Conservation (phyloP, 2,329 filamentous ascomycete genomes). For the Emericellopsis atlantica region DNA sequence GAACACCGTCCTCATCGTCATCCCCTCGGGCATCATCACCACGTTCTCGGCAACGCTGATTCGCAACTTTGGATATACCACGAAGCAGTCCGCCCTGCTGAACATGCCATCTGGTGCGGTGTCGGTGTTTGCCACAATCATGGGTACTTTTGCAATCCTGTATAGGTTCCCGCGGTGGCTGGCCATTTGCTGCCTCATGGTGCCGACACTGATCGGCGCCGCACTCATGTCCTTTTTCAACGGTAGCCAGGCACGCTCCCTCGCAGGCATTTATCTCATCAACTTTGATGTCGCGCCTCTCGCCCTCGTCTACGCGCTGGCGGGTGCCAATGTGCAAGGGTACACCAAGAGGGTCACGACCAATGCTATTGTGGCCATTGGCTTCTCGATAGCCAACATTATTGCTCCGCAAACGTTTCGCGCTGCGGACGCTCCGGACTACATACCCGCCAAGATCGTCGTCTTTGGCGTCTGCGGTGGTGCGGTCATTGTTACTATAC, state of each 20-base stretch:
- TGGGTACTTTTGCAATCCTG: conserved; percentile 10
- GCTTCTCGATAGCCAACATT: conserved; percentile 31
- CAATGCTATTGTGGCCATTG: conserved; percentile 29
- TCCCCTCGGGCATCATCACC: conserved; percentile 19
- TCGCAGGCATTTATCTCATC: conserved; percentile 14
- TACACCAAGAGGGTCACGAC: conserved; percentile 31
- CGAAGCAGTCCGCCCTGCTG: conserved; percentile 29
- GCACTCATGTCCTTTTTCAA: conserved; percentile 14
- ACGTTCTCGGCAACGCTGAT: conserved; percentile 17
- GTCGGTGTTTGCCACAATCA: conserved; percentile 8
- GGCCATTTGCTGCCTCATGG: conserved; percentile 10
- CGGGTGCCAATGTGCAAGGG: conserved; percentile 30
- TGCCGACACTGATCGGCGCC: conserved; percentile 11
- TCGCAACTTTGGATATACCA: conserved; percentile 19
- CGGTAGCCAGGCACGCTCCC: conserved; percentile 14
- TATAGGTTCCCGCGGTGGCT: conserved; percentile 14
- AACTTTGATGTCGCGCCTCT: conserved; percentile 37
- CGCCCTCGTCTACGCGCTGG: conserved; percentile 38
- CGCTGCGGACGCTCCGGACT: conserved; percentile 28
- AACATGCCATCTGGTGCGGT: conserved; percentile 18
- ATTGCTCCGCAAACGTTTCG: conserved; percentile 31
- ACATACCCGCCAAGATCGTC: conserved; percentile 36
- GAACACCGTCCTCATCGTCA: conserved; percentile 10
- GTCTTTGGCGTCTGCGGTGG: conserved; percentile 30
- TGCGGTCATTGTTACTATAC: conserved; percentile 6